Evolutionary conservation across 1,284 basidiomycete genomes (phyloP).

Genomic region (Mycena citricolor): DNA sequence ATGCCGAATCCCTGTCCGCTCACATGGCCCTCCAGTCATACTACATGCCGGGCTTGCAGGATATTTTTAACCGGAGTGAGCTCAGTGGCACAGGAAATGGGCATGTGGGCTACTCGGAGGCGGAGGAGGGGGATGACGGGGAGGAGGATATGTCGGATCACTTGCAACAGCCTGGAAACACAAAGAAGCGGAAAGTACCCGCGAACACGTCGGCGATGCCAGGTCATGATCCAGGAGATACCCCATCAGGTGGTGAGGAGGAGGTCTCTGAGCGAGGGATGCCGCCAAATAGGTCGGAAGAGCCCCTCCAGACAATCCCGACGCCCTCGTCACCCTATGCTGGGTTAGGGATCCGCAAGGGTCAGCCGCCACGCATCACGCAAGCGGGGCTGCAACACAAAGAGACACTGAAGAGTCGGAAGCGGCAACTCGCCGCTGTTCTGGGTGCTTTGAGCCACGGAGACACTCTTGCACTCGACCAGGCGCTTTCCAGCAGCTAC

Average conservation of each 20-base stretch:
- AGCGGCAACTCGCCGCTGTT: conserved; percentile 65
- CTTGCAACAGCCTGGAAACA: conserved; percentile 73
- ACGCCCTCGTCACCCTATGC: conserved; percentile 24
- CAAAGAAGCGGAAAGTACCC: conserved; percentile 83
- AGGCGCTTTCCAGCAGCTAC: conserved; percentile 65
- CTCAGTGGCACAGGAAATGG: conserved; percentile 21
- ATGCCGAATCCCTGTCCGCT: conserved; percentile 49
- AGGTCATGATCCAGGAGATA: conserved; percentile 37
- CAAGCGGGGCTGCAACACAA: conserved; percentile 72
- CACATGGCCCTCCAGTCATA: conserved; percentile 60
- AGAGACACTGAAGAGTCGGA: conserved; percentile 65
- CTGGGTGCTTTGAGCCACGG: conserved; percentile 62
- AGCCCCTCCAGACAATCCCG: too few species aligned
- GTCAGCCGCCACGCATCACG: conserved; percentile 58
- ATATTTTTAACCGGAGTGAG: conserved; percentile 38
- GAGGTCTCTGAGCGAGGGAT: too few species aligned
- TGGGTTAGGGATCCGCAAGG: conserved; percentile 37
- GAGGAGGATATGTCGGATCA: conserved; percentile 65
- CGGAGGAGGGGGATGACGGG: conserved; percentile 50
- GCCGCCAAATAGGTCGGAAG: too few species aligned
- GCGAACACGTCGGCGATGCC: conserved; percentile 38
- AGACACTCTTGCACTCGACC: conserved; percentile 70
- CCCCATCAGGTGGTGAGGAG: too few species aligned
- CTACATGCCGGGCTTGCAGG: conserved; percentile 56
- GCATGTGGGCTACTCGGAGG: conserved; percentile 28